Evolutionary conservation across 441 rosid species (phyloP).

Genomic region (Kokia cookei): DNA sequence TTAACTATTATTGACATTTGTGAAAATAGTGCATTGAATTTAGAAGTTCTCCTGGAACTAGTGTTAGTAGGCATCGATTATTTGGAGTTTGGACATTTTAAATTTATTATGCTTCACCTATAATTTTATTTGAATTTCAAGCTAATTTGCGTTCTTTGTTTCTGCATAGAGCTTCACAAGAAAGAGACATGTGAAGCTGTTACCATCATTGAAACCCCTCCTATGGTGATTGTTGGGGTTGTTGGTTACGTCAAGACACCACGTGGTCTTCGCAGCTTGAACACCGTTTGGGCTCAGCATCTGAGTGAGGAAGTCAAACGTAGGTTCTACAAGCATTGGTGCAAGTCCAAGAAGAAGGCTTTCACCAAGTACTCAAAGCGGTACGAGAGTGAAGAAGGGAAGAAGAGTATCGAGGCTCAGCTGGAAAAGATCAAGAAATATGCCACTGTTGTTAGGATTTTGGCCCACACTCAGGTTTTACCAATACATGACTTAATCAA

Average conservation of each 20-base stretch:
- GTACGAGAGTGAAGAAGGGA: constrained; percentile 68
- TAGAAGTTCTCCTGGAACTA: background rate
- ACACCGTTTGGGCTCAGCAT: constrained; percentile 96
- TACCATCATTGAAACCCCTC: constrained; percentile 79
- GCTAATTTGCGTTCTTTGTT: background rate
- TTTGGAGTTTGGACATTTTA: background rate
- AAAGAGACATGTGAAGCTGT: constrained; percentile 95
- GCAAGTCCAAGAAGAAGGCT: constrained; percentile 91
- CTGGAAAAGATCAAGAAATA: constrained; percentile 89
- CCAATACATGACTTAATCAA: background rate
- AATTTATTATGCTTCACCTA: background rate
- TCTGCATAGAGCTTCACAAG: constrained; percentile 75
- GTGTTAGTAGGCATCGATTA: background rate
- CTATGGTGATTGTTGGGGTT: constrained; percentile 84
- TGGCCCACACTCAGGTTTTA: constrained; percentile 85
- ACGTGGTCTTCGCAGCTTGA: constrained; percentile 66
- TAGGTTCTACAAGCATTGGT: constrained; percentile 91
- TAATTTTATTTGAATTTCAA: background rate
- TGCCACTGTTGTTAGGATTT: constrained; percentile 64
- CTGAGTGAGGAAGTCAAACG: constrained; percentile 79
- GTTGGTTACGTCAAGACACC: constrained; percentile 86
- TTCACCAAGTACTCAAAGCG: constrained; percentile 66
- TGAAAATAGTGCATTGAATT: background rate
- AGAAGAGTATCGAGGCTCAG: constrained; percentile 57
- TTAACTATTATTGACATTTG: background rate